These are phyloP conservation scores for Chiua sp. DNA, from an alignment of 1,284 basidiomycete genomes.

Conservation along the genomic window DNA sequence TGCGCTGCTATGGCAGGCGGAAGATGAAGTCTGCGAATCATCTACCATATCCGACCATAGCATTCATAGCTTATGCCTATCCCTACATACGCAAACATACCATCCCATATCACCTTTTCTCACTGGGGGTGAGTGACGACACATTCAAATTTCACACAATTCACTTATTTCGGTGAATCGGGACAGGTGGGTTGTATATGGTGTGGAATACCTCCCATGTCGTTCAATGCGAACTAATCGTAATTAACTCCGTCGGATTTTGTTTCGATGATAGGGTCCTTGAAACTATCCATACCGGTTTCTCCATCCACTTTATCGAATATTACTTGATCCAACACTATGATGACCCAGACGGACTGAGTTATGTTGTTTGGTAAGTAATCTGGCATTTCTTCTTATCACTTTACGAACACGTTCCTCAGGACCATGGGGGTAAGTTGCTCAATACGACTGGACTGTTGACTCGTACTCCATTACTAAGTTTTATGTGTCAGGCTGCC, in stretches of 20 bases:
- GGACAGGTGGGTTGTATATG: slow-evolving; percentile 7
- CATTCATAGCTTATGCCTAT: too few species aligned
- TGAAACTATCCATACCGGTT: slow-evolving; percentile 6
- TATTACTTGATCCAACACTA: slow-evolving; percentile 15
- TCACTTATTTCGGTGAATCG: too few species aligned
- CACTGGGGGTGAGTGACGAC: slow-evolving; percentile 6
- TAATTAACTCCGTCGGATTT: background rate
- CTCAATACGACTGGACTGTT: background rate
- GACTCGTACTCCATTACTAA: too few species aligned
- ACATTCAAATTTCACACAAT: background rate
- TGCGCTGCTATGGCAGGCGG: too few species aligned
- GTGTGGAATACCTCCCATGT: background rate
- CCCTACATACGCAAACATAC: too few species aligned
- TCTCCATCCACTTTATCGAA: slow-evolving; percentile 14
- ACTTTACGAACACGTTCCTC: too few species aligned
- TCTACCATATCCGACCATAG: too few species aligned
- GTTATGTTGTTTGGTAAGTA: slow-evolving; percentile 6
- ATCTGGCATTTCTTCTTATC: too few species aligned
- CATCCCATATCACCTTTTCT: too few species aligned
- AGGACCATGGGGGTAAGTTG: slow-evolving; percentile 10
- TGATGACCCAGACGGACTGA: background rate
- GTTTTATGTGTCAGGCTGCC: too few species aligned
- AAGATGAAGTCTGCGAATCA: too few species aligned
- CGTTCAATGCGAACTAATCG: too few species aligned
- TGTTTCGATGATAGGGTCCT: background rate